These are phyloP conservation scores for Diaporthe batatas DNA, from an alignment of 2,329 filamentous ascomycete species.

Conservation along the genomic window DNA sequence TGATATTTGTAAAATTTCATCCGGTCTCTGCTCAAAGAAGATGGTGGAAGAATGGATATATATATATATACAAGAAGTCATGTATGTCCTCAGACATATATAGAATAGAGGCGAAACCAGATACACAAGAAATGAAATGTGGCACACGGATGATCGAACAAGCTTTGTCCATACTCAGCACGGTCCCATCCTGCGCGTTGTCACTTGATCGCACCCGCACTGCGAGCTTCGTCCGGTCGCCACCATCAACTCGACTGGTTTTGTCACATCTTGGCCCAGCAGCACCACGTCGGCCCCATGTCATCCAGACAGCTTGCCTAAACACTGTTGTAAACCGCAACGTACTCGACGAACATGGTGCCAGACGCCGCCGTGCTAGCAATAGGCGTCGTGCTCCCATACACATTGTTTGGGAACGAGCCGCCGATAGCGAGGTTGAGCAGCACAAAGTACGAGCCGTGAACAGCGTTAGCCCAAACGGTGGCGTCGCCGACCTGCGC, in stretches of 20 bases:
- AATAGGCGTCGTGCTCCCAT: constrained; percentile 46
- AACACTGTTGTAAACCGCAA: constrained; percentile 34
- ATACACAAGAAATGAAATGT: not conserved
- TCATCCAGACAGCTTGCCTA: not conserved
- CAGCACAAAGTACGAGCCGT: constrained; percentile 47
- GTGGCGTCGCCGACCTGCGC: constrained; percentile 44
- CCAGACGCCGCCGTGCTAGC: constrained; percentile 12
- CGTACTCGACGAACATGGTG: constrained; percentile 30
- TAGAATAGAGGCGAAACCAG: too few relatives aligned
- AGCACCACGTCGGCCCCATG: not conserved
- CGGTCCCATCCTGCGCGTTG: not conserved
- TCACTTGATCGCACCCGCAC: not conserved
- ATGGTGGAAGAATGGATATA: not conserved
- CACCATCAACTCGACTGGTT: not conserved
- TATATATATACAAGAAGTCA: too few relatives aligned
- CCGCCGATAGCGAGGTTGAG: constrained; percentile 50
- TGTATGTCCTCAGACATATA: too few relatives aligned
- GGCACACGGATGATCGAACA: not conserved
- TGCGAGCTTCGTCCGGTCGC: not conserved
- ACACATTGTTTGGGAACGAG: constrained; percentile 47
- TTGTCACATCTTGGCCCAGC: not conserved
- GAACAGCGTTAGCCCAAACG: constrained; percentile 46
- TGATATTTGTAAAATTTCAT: not conserved
- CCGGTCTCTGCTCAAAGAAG: not conserved
- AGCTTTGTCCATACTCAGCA: not conserved